Evolutionary conservation across 1,284 basidiomycete species (phyloP).

Genomic region (Lentinus polychrous): DNA sequence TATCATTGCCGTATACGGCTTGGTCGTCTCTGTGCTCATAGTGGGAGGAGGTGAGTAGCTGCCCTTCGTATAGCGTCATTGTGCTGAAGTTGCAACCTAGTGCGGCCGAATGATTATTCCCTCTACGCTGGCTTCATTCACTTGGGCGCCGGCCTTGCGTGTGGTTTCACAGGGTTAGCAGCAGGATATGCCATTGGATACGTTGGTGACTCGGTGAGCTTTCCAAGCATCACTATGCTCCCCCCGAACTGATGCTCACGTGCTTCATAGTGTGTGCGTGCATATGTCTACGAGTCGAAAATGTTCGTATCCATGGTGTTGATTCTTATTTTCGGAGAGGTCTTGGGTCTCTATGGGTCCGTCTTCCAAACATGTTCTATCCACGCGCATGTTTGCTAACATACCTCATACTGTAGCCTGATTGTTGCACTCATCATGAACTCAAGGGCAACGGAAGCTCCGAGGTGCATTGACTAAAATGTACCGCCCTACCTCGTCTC

Average conservation of each 20-base stretch:
- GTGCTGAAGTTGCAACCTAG: conserved; percentile 38
- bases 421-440: conserved; percentile 90
- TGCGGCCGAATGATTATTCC: conserved; percentile 60
- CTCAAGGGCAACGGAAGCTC: conserved; percentile 43
- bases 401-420: conserved; percentile 37
- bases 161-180: conserved; percentile 90
- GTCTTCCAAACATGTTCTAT: conserved; percentile 20
- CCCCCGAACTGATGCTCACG: background rate
- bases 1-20: conserved; percentile 65
- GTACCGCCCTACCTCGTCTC: background rate
- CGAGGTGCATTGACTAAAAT: conserved; percentile 9
- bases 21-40: conserved; percentile 68
- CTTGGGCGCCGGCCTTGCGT: conserved; percentile 89
- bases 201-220: conserved; percentile 88
- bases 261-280: conserved; percentile 52
- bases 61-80: background rate
- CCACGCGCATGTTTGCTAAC: background rate
- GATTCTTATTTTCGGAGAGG: conserved; percentile 92
- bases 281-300: conserved; percentile 79
- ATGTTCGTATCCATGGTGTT: conserved; percentile 89
- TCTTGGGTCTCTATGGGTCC: conserved; percentile 83
- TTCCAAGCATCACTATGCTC: background rate
- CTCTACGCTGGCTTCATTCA: conserved; percentile 90
- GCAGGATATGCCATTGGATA: conserved; percentile 97
- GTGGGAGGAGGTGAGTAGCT: conserved; percentile 46